Evolutionary conservation across 176 grass and related monocot genomes (phyloP).

Genomic region (Avena atlantica): DNA sequence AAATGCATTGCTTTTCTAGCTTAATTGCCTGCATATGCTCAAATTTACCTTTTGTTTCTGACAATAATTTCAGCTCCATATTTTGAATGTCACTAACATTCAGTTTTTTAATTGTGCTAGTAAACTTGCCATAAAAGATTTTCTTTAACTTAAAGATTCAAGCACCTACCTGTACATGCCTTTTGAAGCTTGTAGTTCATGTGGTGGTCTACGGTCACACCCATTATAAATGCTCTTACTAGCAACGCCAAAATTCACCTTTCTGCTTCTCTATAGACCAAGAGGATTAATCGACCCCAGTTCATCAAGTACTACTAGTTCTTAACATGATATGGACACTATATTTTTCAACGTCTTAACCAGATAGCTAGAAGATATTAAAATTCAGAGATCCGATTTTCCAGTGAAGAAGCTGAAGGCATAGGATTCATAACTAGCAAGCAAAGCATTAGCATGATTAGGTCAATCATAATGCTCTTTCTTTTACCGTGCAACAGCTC

Average conservation of each 20-base stretch:
- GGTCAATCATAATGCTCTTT: not conserved
- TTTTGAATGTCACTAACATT: too few relatives aligned
- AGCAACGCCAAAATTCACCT: not conserved
- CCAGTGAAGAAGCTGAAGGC: not conserved
- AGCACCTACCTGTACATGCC: not conserved
- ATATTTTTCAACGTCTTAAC: not conserved
- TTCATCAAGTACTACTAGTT: not conserved
- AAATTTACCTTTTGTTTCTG: not conserved
- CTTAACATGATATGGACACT: not conserved
- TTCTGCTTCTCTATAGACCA: conserved; percentile 12
- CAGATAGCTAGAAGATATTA: conserved; percentile 24
- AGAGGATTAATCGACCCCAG: not conserved
- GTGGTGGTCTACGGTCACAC: not conserved
- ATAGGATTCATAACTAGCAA: not conserved
- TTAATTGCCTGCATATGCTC: not conserved
- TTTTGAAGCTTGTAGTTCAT: not conserved
- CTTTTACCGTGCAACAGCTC: not conserved
- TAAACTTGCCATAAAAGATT: conserved; percentile 30
- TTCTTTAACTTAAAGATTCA: not conserved
- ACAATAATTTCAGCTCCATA: not conserved
- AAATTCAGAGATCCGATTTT: not conserved
- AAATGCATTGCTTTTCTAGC: conserved; percentile 5
- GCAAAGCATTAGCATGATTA: conserved; percentile 22
- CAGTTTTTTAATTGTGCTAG: conserved; percentile 1
- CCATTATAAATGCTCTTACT: not conserved